These are phyloP conservation scores for Moesziomyces aphidis DNA, from an alignment of 1,284 basidiomycete species.

Conservation along the genomic window DNA sequence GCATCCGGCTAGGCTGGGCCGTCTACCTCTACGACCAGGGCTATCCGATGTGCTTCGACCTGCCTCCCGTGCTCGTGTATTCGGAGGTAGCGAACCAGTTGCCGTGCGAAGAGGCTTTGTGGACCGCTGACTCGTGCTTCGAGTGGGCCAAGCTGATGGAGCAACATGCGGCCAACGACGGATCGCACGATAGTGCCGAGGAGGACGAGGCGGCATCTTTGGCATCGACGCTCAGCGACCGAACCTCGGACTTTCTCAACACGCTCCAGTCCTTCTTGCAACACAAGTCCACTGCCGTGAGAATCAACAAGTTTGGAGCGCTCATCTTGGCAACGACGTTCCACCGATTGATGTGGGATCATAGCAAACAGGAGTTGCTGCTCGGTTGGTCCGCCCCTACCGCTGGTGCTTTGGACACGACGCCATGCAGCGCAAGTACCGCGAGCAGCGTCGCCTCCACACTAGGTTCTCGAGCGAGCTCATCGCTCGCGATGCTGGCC, in stretches of 20 bases:
- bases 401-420: neutral
- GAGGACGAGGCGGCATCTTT: too few species aligned
- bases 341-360: slow-evolving; percentile 3
- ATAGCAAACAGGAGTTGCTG: slow-evolving; percentile 4
- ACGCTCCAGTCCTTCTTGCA: too few species aligned
- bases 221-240: too few species aligned
- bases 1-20: slow-evolving; percentile 16
- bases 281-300: neutral
- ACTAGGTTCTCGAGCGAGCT: too few species aligned
- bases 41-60: slow-evolving; percentile 4
- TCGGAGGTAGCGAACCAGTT: neutral
- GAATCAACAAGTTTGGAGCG: slow-evolving; percentile 1
- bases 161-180: neutral
- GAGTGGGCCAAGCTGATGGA: slow-evolving; percentile 5
- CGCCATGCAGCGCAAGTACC: too few species aligned
- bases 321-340: neutral
- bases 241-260: too few species aligned
- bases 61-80: slow-evolving; percentile 11
- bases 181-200: too few species aligned
- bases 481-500: too few species aligned
- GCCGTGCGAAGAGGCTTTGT: slow-evolving; percentile 10
- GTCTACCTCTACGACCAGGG: slow-evolving; percentile 18
- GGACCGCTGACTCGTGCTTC: slow-evolving; percentile 5
- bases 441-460: too few species aligned
- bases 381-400: neutral